Conservation (phyloP, 2,329 filamentous ascomycete species). For the Sporothrix brunneoviolacea region DNA sequence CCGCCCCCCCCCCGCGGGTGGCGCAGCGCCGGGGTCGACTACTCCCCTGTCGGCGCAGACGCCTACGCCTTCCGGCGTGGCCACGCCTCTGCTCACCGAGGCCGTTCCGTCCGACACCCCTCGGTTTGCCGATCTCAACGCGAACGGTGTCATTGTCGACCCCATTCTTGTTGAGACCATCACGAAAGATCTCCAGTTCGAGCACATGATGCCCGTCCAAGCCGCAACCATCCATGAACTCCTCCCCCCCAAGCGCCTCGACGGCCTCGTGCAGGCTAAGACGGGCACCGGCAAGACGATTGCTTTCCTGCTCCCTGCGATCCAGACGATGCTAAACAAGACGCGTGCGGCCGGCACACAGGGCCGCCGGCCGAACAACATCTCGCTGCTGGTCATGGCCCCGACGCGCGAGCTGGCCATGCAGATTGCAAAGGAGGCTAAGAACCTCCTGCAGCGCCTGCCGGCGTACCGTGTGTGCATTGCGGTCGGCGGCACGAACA, state of each 20-base stretch:
- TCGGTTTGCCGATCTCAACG: slow-evolving; percentile 39
- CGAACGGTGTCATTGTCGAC: slow-evolving; percentile 34
- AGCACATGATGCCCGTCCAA: slow-evolving; percentile 50
- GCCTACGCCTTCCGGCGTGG: slow-evolving; percentile 7
- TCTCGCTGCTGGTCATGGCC: slow-evolving; percentile 59
- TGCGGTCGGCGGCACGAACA: slow-evolving; percentile 75
- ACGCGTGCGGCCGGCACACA: slow-evolving; percentile 13
- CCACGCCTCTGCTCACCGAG: slow-evolving; percentile 30
- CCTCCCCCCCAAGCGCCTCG: slow-evolving; percentile 37
- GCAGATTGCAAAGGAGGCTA: slow-evolving; percentile 66
- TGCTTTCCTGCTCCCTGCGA: slow-evolving; percentile 75
- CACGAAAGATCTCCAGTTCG: slow-evolving; percentile 41
- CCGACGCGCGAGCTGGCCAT: slow-evolving; percentile 65
- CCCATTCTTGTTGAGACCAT: slow-evolving; percentile 42
- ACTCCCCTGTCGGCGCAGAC: neutral
- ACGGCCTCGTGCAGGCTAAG: slow-evolving; percentile 71
- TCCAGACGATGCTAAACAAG: slow-evolving; percentile 63
- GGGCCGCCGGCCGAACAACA: slow-evolving; percentile 28
- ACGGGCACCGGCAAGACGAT: slow-evolving; percentile 85
- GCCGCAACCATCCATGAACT: slow-evolving; percentile 44
- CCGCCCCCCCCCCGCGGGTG: neutral
- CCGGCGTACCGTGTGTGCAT: slow-evolving; percentile 70
- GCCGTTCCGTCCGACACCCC: slow-evolving; percentile 37
- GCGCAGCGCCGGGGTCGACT: neutral
- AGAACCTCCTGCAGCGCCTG: slow-evolving; percentile 62